These are phyloP conservation scores for Ganoderma sinense DNA, from an alignment of 1,284 basidiomycete species.

Conservation along the genomic window DNA sequence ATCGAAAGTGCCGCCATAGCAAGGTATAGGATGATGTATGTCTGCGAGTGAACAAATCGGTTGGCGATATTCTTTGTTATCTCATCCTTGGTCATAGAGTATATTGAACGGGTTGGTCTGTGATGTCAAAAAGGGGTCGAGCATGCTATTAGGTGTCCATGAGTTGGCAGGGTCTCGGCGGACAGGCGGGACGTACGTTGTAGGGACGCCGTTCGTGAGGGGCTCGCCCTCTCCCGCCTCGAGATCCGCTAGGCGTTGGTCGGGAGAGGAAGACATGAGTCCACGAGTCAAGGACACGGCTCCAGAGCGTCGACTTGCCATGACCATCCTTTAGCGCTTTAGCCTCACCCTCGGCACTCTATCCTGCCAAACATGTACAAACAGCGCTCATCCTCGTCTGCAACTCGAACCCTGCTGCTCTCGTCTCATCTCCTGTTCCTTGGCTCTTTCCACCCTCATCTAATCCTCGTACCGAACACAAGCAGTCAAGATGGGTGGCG, in stretches of 20 bases:
- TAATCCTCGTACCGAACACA: slow-evolving; percentile 28
- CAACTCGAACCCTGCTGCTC: slow-evolving; percentile 3
- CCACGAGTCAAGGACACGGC: slow-evolving; percentile 29
- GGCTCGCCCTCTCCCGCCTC: slow-evolving; percentile 45
- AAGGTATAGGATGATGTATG: slow-evolving; percentile 87
- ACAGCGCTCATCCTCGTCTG: slow-evolving; percentile 24
- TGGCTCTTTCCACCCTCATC: background rate
- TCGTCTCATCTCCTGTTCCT: slow-evolving; percentile 4
- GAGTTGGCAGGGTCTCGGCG: slow-evolving; percentile 35
- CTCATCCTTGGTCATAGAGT: slow-evolving; percentile 80
- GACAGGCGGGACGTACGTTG: slow-evolving; percentile 38
- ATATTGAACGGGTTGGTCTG: slow-evolving; percentile 80
- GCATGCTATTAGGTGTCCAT: slow-evolving; percentile 36
- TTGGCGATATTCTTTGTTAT: slow-evolving; percentile 84
- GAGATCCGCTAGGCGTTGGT: slow-evolving; percentile 43
- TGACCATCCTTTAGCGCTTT: background rate
- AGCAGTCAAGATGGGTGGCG: slow-evolving; percentile 88
- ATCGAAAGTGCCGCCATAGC: slow-evolving; percentile 91
- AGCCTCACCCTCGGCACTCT: slow-evolving; percentile 8
- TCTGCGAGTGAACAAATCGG: slow-evolving; percentile 83
- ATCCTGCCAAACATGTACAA: slow-evolving; percentile 28
- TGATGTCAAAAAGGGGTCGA: slow-evolving; percentile 28
- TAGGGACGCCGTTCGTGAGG: slow-evolving; percentile 27
- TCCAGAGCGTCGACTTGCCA: slow-evolving; percentile 32
- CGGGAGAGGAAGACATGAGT: slow-evolving; percentile 38